A percentile compares a stretch with the other conserved stretches of the same genome.
These are phyloP conservation scores for Carnegiea gigantea DNA, from an alignment of 179 eudicot species.

Conservation along the genomic window DNA sequence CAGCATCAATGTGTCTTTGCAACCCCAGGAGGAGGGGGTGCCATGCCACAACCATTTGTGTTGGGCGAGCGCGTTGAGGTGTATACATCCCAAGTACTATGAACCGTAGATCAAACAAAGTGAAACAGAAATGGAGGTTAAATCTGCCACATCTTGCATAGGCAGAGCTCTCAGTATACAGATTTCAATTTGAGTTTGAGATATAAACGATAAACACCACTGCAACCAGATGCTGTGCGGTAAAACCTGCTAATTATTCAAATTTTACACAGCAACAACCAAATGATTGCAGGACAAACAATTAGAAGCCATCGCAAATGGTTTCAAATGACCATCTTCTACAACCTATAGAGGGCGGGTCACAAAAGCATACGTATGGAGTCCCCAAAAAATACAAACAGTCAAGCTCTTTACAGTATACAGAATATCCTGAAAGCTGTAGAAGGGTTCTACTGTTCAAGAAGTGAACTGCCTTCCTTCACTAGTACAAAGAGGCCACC, in stretches of 20 bases:
- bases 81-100: too few relatives aligned
- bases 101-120: too few relatives aligned
- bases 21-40: too few relatives aligned
- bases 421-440: conserved; percentile 16
- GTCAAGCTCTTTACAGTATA: conserved; percentile 25
- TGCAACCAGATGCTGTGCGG: too few relatives aligned
- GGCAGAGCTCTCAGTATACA: background rate
- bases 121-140: too few relatives aligned
- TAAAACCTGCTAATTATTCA: background rate
- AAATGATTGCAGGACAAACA: too few relatives aligned
- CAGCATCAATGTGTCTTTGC: too few relatives aligned
- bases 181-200: background rate
- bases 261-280: background rate
- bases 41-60: too few relatives aligned
- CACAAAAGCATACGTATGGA: background rate
- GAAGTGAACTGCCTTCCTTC: conserved; percentile 84
- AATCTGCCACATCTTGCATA: too few relatives aligned
- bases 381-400: background rate
- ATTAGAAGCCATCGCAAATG: background rate
- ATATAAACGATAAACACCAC: too few relatives aligned
- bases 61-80: too few relatives aligned
- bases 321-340: background rate
- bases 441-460: conserved; percentile 40
- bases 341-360: background rate
- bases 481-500: conserved; percentile 95